A percentile compares a stretch with the other conserved stretches of the same genome.
Conservation (phyloP, 2,329 filamentous ascomycete genomes). For the Thermoascus crustaceus region DNA sequence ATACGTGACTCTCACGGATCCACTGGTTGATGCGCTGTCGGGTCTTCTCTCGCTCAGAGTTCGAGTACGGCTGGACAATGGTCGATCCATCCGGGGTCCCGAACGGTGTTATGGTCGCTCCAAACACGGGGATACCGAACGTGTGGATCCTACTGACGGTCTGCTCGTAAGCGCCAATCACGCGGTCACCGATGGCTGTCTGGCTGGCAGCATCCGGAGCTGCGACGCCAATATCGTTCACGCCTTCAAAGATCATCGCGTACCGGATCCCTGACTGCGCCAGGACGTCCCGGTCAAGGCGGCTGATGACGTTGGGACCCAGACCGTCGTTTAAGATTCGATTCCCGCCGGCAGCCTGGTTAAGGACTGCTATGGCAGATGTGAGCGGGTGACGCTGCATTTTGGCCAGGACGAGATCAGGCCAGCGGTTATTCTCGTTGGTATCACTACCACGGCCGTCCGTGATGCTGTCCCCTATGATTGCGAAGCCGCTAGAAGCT, state of each 20-base stretch:
- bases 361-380: conserved; percentile 48
- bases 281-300: conserved; percentile 58
- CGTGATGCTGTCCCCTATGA: conserved; percentile 59
- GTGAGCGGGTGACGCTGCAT: conserved; percentile 42
- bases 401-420: conserved; percentile 47
- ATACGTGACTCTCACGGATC: conserved; percentile 49
- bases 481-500: conserved; percentile 39
- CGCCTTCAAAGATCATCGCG: conserved; percentile 59
- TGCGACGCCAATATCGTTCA: conserved; percentile 58
- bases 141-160: conserved; percentile 49
- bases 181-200: conserved; percentile 37
- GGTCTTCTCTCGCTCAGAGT: conserved; percentile 48
- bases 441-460: conserved; percentile 55
- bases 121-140: conserved; percentile 50
- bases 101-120: conserved; percentile 60
- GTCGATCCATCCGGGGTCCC: conserved; percentile 27
- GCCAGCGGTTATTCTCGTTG: conserved; percentile 55
- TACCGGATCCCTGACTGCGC: conserved; percentile 50
- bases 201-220: conserved; percentile 40
- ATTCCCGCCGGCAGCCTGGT: conserved; percentile 64
- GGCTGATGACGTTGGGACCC: conserved; percentile 52
- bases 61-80: conserved; percentile 44
- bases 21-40: conserved; percentile 53
- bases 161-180: conserved; percentile 52
- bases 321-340: conserved; percentile 54